A percentile compares a stretch with the other conserved stretches of the same genome.
phyloP scores from a whole-genome alignment of 2,329 filamentous ascomycete genomes.

The Exophiala sideris region DNA sequence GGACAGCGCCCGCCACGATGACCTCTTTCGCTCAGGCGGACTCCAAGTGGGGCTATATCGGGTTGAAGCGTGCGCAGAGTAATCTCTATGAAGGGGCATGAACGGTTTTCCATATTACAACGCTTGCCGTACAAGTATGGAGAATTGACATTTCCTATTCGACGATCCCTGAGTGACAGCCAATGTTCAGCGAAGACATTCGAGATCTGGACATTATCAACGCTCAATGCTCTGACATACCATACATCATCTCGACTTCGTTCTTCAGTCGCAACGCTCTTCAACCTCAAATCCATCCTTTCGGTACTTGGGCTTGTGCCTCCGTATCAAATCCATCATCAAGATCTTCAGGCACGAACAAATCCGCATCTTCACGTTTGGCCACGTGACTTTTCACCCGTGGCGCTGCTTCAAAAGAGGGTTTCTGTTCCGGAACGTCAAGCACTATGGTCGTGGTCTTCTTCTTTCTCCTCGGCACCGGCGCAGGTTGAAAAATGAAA shows the following conservation, averaged over 20 bases:
- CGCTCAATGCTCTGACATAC: too few species aligned
- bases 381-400: slow-evolving; percentile 8
- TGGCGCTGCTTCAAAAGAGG: neutral
- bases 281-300: neutral
- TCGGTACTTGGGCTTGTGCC: too few species aligned
- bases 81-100: neutral
- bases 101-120: too few species aligned
- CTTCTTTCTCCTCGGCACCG: neutral
- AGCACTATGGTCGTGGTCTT: neutral
- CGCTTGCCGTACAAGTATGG: too few species aligned
- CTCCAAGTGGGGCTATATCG: slow-evolving; percentile 18
- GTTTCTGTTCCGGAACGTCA: neutral
- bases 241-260: too few species aligned
- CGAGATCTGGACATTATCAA: too few species aligned
- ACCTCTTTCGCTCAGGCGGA: slow-evolving; percentile 12
- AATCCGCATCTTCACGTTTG: neutral
- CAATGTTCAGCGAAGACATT: too few species aligned
- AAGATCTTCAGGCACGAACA: neutral
- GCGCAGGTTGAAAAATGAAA: neutral
- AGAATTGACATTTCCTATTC: too few species aligned
- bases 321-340: neutral
- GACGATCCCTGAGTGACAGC: too few species aligned
- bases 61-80: slow-evolving; percentile 7
- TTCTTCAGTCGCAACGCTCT: too few species aligned
- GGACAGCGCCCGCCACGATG: neutral